Conservation (phyloP, 768 basidiomycete genomes). For the Boletus subcaerulescens region DNA sequence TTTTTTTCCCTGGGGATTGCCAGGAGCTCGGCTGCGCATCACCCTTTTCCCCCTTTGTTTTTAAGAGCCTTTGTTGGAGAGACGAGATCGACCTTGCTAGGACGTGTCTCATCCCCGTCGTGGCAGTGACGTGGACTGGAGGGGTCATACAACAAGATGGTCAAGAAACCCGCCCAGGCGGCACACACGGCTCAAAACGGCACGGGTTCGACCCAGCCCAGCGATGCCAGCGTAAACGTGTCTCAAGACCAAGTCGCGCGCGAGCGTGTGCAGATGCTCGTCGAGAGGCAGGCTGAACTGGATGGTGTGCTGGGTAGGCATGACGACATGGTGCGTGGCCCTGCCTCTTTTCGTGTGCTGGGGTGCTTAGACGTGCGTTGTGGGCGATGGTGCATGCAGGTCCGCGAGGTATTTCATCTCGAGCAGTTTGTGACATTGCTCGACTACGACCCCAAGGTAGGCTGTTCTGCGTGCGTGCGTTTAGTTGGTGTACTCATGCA, state of each 20-base stretch:
- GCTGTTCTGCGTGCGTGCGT: background rate
- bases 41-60: background rate
- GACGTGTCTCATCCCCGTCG: background rate
- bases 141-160: conserved; percentile 11
- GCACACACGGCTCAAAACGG: background rate
- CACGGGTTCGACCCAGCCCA: background rate
- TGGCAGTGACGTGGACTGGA: conserved; percentile 5
- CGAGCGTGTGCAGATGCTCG: conserved; percentile 48
- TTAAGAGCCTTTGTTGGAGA: background rate
- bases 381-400: conserved; percentile 36
- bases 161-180: conserved; percentile 19
- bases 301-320: conserved; percentile 60
- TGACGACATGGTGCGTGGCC: conserved; percentile 65
- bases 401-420: conserved; percentile 88
- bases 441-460: conserved; percentile 70
- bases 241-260: conserved; percentile 25
- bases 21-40: background rate
- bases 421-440: conserved; percentile 76
- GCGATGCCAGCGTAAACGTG: conserved; percentile 1
- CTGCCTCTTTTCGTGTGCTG: background rate
- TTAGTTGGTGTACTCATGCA: background rate
- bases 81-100: background rate
- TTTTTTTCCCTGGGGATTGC: conserved; percentile 8
- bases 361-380: background rate
- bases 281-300: conserved; percentile 57